Percentiles rank a stretch among this genome's conserved stretches.
These are phyloP conservation scores for Linnemannia elongata DNA, from an alignment of 192 early-diverging fungal genomes.

Conservation along the genomic window DNA sequence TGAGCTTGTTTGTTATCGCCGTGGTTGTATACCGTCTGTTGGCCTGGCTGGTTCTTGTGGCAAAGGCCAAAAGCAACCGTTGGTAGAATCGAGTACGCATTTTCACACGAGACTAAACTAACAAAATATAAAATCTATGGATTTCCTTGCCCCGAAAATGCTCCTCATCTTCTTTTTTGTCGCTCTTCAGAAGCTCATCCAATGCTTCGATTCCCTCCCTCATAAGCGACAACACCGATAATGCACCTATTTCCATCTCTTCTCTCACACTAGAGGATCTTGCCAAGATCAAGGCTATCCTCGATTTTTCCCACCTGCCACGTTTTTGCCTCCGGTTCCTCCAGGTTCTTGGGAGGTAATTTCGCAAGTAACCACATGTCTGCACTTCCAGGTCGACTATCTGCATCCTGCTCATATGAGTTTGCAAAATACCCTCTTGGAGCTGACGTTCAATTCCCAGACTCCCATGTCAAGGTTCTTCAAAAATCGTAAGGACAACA, in stretches of 20 bases:
- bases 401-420: too few species aligned
- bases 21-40: slow-evolving; percentile 29
- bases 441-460: too few species aligned
- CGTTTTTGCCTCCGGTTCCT: too few species aligned
- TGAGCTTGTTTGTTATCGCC: slow-evolving; percentile 41
- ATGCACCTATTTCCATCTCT: neutral
- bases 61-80: slow-evolving; percentile 40
- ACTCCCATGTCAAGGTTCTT: too few species aligned
- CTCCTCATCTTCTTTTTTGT: neutral
- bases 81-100: too few species aligned
- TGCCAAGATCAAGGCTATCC: neutral
- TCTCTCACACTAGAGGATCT: neutral
- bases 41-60: slow-evolving; percentile 27
- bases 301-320: too few species aligned
- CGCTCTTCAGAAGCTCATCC: neutral
- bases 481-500: too few species aligned
- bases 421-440: too few species aligned
- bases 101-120: neutral
- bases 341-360: too few species aligned
- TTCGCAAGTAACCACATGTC: too few species aligned
- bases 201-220: neutral
- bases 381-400: too few species aligned
- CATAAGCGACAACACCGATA: neutral
- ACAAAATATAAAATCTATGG: neutral
- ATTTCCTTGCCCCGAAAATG: neutral